Evolutionary conservation across 208 protist species (phyloP).

Genomic region (Trypanosoma platydactyli): DNA sequence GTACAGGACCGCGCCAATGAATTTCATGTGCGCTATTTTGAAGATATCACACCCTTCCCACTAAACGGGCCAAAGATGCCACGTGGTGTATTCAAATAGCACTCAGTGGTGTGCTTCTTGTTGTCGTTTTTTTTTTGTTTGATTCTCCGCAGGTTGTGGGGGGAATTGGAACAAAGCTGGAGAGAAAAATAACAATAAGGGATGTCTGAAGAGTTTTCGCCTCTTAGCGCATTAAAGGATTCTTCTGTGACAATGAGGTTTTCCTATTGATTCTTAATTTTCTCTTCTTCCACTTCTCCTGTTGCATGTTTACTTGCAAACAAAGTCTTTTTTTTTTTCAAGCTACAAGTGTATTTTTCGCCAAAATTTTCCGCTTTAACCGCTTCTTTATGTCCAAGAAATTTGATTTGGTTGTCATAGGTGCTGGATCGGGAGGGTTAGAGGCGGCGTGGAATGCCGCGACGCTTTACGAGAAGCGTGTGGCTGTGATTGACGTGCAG

Average conservation of each 20-base stretch:
- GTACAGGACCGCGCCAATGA: constrained; percentile 80
- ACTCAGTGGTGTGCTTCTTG: background rate
- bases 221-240: background rate
- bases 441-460: constrained; percentile 88
- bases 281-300: constrained; percentile 1
- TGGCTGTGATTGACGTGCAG: constrained; percentile 86
- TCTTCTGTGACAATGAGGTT: background rate
- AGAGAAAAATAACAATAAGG: background rate
- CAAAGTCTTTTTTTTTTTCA: constrained; percentile 2
- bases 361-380: constrained; percentile 49
- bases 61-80: constrained; percentile 91
- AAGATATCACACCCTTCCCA: constrained; percentile 91
- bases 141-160: background rate
- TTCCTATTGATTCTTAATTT: constrained; percentile 10
- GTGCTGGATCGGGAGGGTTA: constrained; percentile 85
- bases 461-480: constrained; percentile 81
- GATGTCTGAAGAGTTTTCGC: too few relatives aligned
- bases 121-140: background rate
- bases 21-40: constrained; percentile 80
- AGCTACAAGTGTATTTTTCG: background rate
- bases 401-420: constrained; percentile 91
- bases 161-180: background rate
- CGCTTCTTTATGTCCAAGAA: constrained; percentile 50
- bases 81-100: constrained; percentile 74
- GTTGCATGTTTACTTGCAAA: background rate